These are phyloP conservation scores for Epicoccum sorghinum DNA, from an alignment of 2,329 filamentous ascomycete species.

Conservation along the genomic window DNA sequence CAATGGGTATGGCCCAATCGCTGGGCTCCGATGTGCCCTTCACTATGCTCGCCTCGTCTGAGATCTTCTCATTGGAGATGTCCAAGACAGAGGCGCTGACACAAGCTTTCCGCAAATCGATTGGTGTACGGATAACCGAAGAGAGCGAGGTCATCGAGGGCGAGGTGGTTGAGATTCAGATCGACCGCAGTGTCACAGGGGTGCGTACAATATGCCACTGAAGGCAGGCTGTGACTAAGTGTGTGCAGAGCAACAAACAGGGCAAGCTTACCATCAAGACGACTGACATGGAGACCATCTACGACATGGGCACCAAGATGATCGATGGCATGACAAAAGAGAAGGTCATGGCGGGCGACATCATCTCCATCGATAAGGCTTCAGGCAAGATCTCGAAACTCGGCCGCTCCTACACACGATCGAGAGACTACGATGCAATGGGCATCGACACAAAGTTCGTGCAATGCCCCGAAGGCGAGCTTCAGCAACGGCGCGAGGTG, in stretches of 20 bases:
- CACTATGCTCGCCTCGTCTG: slow-evolving; percentile 91
- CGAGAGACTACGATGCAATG: slow-evolving; percentile 98
- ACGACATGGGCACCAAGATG: slow-evolving; percentile 99
- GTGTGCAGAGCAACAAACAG: slow-evolving; percentile 80
- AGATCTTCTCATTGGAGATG: slow-evolving; percentile 99
- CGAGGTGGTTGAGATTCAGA: slow-evolving; percentile 98
- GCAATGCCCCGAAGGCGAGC: slow-evolving; percentile 94
- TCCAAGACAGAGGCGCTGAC: slow-evolving; percentile 98
- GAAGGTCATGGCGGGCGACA: slow-evolving; percentile 97
- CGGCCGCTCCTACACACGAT: slow-evolving; percentile 90
- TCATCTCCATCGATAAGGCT: slow-evolving; percentile 98
- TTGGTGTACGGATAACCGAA: slow-evolving; percentile 97
- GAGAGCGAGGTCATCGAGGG: slow-evolving; percentile 99
- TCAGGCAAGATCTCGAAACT: slow-evolving; percentile 98
- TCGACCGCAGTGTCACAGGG: slow-evolving; percentile 94
- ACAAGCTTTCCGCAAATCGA: slow-evolving; percentile 98
- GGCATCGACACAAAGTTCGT: slow-evolving; percentile 98
- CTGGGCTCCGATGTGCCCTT: slow-evolving; percentile 94
- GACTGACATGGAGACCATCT: slow-evolving; percentile 99
- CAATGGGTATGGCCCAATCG: slow-evolving; percentile 98
- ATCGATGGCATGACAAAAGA: slow-evolving; percentile 99
- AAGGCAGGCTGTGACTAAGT: slow-evolving; percentile 16
- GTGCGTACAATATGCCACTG: slow-evolving; percentile 46
- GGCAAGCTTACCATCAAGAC: slow-evolving; percentile 99
- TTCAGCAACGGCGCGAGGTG: slow-evolving; percentile 96